Conservation (phyloP, 352 stramenopile species). For the Phytophthora cryptogea region DNA sequence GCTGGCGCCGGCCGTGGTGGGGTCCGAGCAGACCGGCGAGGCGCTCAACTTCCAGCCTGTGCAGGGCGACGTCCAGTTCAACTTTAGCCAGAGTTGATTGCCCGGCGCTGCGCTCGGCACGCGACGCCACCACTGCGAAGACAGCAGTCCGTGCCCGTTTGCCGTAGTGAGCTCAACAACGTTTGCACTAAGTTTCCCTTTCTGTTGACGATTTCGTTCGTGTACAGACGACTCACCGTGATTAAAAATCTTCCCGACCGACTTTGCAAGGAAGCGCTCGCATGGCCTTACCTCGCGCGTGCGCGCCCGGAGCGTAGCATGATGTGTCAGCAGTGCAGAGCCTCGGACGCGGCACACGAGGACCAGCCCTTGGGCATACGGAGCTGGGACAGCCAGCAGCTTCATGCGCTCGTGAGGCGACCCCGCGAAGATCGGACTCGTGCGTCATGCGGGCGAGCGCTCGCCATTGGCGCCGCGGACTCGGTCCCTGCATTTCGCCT, state of each 20-base stretch:
- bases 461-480: slow-evolving; percentile 16
- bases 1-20: slow-evolving; percentile 58
- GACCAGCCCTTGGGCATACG: slow-evolving; percentile 16
- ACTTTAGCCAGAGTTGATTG: slow-evolving; percentile 58
- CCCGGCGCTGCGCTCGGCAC: slow-evolving; percentile 3
- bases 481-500: not conserved
- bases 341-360: not conserved
- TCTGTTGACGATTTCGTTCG: slow-evolving; percentile 19
- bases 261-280: not conserved
- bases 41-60: slow-evolving; percentile 76
- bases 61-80: slow-evolving; percentile 68
- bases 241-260: not conserved
- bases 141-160: slow-evolving; percentile 11
- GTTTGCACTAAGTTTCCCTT: slow-evolving; percentile 8
- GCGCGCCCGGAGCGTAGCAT: slow-evolving; percentile 6
- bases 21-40: slow-evolving; percentile 37
- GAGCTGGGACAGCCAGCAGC: slow-evolving; percentile 18
- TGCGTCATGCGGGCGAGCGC: not conserved
- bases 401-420: slow-evolving; percentile 16
- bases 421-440: slow-evolving; percentile 6
- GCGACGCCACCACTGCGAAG: slow-evolving; percentile 12
- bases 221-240: not conserved
- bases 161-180: slow-evolving; percentile 9
- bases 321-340: slow-evolving; percentile 28
- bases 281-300: not conserved